Base-by-base conservation (phyloP, 345 rosid species). In the Euphorbia peplus region DNA sequence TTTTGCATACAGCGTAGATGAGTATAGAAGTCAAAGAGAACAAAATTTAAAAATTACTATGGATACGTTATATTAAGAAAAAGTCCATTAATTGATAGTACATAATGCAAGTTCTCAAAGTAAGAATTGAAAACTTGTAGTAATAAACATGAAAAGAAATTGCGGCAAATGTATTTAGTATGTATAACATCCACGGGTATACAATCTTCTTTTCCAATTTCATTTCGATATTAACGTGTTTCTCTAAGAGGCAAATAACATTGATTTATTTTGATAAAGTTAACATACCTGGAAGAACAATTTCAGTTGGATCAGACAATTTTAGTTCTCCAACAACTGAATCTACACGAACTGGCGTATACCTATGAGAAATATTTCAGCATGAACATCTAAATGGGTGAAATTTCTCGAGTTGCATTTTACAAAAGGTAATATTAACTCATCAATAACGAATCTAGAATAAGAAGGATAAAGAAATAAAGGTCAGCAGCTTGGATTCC, bases 261-360 rank as follows among this genome's bases (percentile, higher is more conserved):
- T 18, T 35, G 26, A 64, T 64, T 39, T 59, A 35, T 44, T 68
- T 61, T 52, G 41, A 54, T 44, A 60, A 21, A 10, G 47, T 50
- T 66, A 28, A 63, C 69, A 69, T 67, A 91, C 99, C 99, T 72
- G 99, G 99, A 48, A 91, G 84, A 80, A 93, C 79, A 73, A 88
- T 70, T 46, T 75, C 85, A 44, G 96, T 86, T 54, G 91, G 85
- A 71, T 85, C 90, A 64, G 99, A 93, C 80, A 91, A 77, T 74
- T 72, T 83, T 57, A 80, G 87, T 70, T 88, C 89, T 70, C 99
- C 99, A 47, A 79, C 86, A 63, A 75, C 83, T 70, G 97, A 88
- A 86, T 93, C 99, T 64, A 95, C 89, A 75, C 99, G 96, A 72
- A 91, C 93, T 28, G 97, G 99, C 35, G 91, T 93, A 76, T 91